Conservation (phyloP, 2,329 filamentous ascomycete genomes). For the Berkeleyomyces rouxiae region DNA sequence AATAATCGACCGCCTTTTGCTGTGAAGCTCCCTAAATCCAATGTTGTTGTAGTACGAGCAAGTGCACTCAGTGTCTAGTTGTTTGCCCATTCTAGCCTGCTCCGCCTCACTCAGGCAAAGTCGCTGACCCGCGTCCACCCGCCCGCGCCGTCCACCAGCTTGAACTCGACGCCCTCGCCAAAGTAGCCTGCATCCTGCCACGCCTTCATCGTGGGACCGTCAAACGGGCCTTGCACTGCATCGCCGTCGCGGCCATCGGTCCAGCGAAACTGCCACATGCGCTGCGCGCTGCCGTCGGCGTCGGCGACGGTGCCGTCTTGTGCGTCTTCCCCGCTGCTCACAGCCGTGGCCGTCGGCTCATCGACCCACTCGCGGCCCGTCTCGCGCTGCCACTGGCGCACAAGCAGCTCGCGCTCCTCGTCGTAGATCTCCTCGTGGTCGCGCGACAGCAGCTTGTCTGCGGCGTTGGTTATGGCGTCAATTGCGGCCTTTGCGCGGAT, state of each 20-base stretch:
- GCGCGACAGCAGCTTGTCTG: conserved; percentile 68
- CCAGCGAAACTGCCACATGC: conserved; percentile 86
- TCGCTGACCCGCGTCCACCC: conserved; percentile 34
- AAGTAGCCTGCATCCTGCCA: conserved; percentile 93
- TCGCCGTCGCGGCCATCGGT: conserved; percentile 69
- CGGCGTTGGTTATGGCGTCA: conserved; percentile 70
- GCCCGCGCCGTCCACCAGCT: conserved; percentile 36
- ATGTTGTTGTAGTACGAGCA: too few relatives aligned
- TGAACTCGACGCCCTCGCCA: conserved; percentile 71
- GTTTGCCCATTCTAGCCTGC: background rate
- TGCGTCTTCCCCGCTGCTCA: conserved; percentile 14
- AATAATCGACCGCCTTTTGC: too few relatives aligned
- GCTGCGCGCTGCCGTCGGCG: conserved; percentile 15
- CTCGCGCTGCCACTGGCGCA: conserved; percentile 68
- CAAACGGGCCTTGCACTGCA: conserved; percentile 66
- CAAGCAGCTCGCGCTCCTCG: conserved; percentile 63
- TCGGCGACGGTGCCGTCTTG: conserved; percentile 4
- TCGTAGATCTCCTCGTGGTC: conserved; percentile 89
- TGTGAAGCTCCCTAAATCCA: too few relatives aligned
- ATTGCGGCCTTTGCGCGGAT: conserved; percentile 54
- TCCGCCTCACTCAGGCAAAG: conserved; percentile 21
- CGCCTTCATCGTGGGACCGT: conserved; percentile 67
- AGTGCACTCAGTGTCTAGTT: background rate
- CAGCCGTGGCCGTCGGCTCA: conserved; percentile 21
- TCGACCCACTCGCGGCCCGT: conserved; percentile 71